Evolutionary conservation across 1,139 yeast species (phyloP), one percentile per base, ranked within the genome.

Genomic region (Meyerozyma elateridarum): DNA sequence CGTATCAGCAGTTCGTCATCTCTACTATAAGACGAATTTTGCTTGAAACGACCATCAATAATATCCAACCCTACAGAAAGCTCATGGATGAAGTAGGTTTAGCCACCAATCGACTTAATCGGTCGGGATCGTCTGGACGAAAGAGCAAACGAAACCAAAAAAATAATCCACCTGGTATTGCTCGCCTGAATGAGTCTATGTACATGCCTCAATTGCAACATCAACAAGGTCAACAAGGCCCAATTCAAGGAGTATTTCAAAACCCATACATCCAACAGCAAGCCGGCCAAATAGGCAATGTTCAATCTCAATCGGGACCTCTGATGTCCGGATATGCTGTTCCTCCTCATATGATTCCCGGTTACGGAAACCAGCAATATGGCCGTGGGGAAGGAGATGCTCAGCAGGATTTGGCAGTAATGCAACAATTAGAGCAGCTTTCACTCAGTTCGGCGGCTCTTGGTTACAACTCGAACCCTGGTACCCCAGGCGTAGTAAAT

Each of bases 11-110:
- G 38, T 76, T 71, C 39, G 70, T 83, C 18, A 57, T 74, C 22
- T 61, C 69, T 45, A 80, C 82, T 57, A 75, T 82, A 21, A 68
- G 88, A 40, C 60, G 71, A 33, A 73, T 79, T 6, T 61, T 85
- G 35, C 56, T 78, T 35, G 79, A 78, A 29, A 59, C 76, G 44
- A 79, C 76, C 37, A 71, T 78, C 13, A 48, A 51, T 22, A 67
- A 70, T 34, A 71, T 72, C 20, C 95, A 85, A 51, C 85, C 85
- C 17, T 85, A 87, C 57, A 85, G 85, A 52, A 77, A 95, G 44
- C 65, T 91, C 37, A 76, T 89, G 76, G 97, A 91, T 45, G 97
- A 91, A 55, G 93, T 88, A 41, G 97, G 97, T 6, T 64, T 89
- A 32, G 55, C 70, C 6, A 59, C 56, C 38, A 56, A 56, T 30